Evolutionary conservation across 1,284 basidiomycete species (phyloP).

Genomic region (Golubevia pallescens): DNA sequence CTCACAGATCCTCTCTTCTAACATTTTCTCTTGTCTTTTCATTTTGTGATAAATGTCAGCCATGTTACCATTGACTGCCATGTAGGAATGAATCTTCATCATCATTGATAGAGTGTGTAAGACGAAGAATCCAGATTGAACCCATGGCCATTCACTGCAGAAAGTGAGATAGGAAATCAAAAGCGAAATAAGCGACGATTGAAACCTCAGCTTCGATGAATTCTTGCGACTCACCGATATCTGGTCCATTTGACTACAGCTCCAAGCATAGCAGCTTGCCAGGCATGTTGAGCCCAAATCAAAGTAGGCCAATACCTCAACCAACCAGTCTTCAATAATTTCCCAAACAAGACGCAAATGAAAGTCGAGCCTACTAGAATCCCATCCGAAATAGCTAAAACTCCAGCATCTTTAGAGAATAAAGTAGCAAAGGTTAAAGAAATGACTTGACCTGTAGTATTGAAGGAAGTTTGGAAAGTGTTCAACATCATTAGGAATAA

Average conservation of each 20-base stretch:
- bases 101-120: conserved; percentile 88
- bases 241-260: conserved; percentile 52
- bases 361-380: conserved; percentile 44
- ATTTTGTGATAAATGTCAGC: conserved; percentile 65
- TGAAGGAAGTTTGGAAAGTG: conserved; percentile 43
- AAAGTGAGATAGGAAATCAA: too few species aligned
- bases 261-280: conserved; percentile 39
- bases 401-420: conserved; percentile 49
- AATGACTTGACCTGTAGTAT: conserved; percentile 42
- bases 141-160: conserved; percentile 99
- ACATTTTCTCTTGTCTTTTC: conserved; percentile 27
- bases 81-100: conserved; percentile 97
- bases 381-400: conserved; percentile 51
- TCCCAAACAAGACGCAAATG: conserved; percentile 51
- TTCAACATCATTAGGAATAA: conserved; percentile 52
- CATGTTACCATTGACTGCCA: conserved; percentile 85
- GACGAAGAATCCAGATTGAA: conserved; percentile 93
- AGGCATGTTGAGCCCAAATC: conserved; percentile 38
- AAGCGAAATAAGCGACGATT: too few species aligned
- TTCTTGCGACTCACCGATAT: conserved; percentile 20
- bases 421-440: conserved; percentile 53
- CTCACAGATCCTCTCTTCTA: conserved; percentile 43
- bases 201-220: too few species aligned
- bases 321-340: conserved; percentile 31
- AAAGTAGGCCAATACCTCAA: conserved; percentile 33